Percentiles rank a stretch among this genome's conserved stretches.
Conservation (phyloP, 495 filamentous ascomycete genomes). For the Penicillium verhagenii region DNA sequence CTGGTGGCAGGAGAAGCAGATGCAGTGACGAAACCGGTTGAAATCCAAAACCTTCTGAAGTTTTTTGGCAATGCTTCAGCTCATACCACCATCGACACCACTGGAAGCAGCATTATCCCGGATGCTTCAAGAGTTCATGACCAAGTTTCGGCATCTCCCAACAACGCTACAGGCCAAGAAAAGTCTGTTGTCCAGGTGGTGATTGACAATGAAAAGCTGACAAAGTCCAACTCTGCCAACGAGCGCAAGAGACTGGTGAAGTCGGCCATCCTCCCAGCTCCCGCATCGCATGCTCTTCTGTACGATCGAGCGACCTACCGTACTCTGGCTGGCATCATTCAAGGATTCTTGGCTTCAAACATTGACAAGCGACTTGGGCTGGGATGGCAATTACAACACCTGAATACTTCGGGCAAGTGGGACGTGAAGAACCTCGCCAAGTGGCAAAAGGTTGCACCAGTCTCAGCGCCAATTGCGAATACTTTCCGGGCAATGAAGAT, state of each 20-base stretch:
- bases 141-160: constrained; percentile 12
- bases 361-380: constrained; percentile 75
- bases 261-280: constrained; percentile 68
- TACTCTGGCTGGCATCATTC: constrained; percentile 75
- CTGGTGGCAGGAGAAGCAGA: constrained; percentile 79
- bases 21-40: constrained; percentile 63
- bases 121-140: constrained; percentile 45
- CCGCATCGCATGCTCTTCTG: constrained; percentile 80
- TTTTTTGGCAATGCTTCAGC: constrained; percentile 47
- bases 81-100: constrained; percentile 31
- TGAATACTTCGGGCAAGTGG: constrained; percentile 91
- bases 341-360: constrained; percentile 72
- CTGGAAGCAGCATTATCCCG: constrained; percentile 44
- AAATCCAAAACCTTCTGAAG: constrained; percentile 66
- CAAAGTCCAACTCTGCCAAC: constrained; percentile 4
- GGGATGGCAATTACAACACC: constrained; percentile 86
- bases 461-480: constrained; percentile 71
- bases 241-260: constrained; percentile 56
- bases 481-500: constrained; percentile 88
- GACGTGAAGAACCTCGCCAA: constrained; percentile 95
- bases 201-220: constrained; percentile 15
- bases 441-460: constrained; percentile 75
- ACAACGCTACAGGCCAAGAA: constrained; percentile 26
- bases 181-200: constrained; percentile 21
- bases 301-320: constrained; percentile 76